These are phyloP conservation scores for Scheffersomyces insectosa DNA, from an alignment of 1,139 yeast genomes.

Conservation along the genomic window DNA sequence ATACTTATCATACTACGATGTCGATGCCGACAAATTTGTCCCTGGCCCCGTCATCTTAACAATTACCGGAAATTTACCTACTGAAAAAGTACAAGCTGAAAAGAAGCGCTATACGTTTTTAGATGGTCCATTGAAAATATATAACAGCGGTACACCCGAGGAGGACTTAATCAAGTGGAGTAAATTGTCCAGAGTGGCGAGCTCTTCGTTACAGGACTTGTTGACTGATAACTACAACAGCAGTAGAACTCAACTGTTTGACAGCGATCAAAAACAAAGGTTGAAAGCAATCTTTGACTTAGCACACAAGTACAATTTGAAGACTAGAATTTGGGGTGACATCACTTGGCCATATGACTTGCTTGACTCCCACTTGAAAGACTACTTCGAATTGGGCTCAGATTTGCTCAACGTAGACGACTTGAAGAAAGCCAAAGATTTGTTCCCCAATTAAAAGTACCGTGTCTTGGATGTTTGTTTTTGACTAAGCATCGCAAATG, in stretches of 20 bases:
- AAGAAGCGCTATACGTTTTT: conserved; percentile 33
- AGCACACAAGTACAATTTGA: conserved; percentile 39
- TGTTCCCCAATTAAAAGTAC: conserved; percentile 11
- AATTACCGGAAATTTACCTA: conserved; percentile 44
- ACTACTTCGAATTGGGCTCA: conserved; percentile 28
- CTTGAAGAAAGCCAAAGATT: conserved; percentile 24
- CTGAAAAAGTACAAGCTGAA: conserved; percentile 26
- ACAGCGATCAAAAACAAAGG: conserved; percentile 18
- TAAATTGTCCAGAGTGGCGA: conserved; percentile 35
- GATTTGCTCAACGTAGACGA: conserved; percentile 46
- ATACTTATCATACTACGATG: conserved; percentile 36
- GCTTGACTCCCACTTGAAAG: conserved; percentile 29
- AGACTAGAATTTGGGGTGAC: conserved; percentile 49
- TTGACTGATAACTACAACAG: conserved; percentile 24
- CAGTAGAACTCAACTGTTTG: conserved; percentile 17
- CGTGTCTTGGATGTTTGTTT: no score
- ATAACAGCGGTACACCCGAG: conserved; percentile 15
- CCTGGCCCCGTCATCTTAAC: conserved; percentile 42
- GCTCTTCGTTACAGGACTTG: conserved; percentile 33
- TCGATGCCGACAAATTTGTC: conserved; percentile 19
- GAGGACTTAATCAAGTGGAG: conserved; percentile 21
- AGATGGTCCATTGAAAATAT: conserved; percentile 39
- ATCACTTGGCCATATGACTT: conserved; percentile 38
- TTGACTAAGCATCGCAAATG: background rate
- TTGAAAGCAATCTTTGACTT: conserved; percentile 22